These are phyloP conservation scores for Globisporangium cystogenes DNA, from an alignment of 352 stramenopile genomes.

Conservation along the genomic window DNA sequence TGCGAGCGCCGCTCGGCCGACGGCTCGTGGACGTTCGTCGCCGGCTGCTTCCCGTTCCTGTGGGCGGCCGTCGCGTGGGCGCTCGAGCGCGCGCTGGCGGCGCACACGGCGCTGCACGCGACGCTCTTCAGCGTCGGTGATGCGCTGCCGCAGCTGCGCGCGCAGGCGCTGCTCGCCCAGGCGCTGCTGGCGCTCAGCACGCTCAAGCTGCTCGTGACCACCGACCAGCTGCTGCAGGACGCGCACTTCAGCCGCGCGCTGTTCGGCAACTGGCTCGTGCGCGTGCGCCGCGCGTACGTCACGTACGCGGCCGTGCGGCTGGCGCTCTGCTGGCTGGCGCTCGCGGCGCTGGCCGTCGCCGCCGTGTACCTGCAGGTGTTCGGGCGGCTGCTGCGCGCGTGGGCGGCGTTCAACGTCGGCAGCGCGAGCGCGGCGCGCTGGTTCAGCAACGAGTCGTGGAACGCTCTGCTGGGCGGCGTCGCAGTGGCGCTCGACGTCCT, in stretches of 20 bases:
- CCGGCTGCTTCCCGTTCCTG: constrained; percentile 23
- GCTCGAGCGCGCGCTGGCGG: constrained; percentile 7
- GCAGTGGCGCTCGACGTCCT: constrained; percentile 38
- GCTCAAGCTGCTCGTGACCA: constrained; percentile 32
- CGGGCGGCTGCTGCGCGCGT: constrained; percentile 15
- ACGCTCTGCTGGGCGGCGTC: constrained; percentile 22
- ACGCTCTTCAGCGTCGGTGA: constrained; percentile 13
- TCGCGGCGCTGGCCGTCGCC: constrained; percentile 16
- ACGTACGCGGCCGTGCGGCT: constrained; percentile 19
- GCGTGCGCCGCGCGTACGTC: constrained; percentile 19
- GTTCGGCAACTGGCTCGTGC: constrained; percentile 25
- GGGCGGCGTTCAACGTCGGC: constrained; percentile 19
- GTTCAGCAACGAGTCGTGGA: constrained; percentile 38
- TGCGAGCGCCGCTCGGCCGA: neutral
- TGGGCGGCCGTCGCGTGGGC: constrained; percentile 21
- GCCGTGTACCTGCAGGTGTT: constrained; percentile 26
- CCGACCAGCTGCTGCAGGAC: constrained; percentile 45
- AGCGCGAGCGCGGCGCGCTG: constrained; percentile 6
- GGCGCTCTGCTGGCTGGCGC: constrained; percentile 18
- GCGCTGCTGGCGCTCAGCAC: constrained; percentile 30
- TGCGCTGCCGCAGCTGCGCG: constrained; percentile 21
- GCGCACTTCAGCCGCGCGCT: constrained; percentile 14
- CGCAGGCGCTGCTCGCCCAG: constrained; percentile 28
- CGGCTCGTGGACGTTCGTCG: constrained; percentile 54
- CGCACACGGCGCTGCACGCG: constrained; percentile 10